Evolutionary conservation across 208 protist species (phyloP).

Genomic region (Trypanosomatidae sp.): DNA sequence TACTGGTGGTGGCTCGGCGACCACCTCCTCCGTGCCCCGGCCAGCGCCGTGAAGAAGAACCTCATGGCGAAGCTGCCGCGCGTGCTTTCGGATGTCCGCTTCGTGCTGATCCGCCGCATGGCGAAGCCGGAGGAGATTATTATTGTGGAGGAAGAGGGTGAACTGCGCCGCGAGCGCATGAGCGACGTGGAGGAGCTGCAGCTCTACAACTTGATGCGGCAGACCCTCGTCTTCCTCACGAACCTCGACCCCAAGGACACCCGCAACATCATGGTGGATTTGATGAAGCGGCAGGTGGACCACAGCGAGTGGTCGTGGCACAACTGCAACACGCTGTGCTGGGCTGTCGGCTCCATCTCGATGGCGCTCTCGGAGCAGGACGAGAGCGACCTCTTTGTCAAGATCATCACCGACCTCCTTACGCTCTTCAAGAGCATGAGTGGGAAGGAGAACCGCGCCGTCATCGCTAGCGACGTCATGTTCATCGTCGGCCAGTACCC

Average conservation of each 20-base stretch:
- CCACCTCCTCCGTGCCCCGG: constrained; percentile 38
- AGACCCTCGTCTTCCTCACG: constrained; percentile 98
- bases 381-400: constrained; percentile 98
- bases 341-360: constrained; percentile 98
- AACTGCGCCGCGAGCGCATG: constrained; percentile 96
- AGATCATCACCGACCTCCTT: constrained; percentile 98
- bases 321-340: constrained; percentile 98
- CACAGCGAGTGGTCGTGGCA: constrained; percentile 95
- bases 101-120: constrained; percentile 97
- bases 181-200: constrained; percentile 97
- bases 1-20: constrained; percentile 97
- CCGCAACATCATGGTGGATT: constrained; percentile 95
- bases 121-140: constrained; percentile 99
- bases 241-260: constrained; percentile 96
- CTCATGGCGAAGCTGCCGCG: constrained; percentile 57
- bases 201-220: constrained; percentile 98
- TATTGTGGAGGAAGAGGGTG: constrained; percentile 98
- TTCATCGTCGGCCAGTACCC: constrained; percentile 99
- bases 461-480: constrained; percentile 99
- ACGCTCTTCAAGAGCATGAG: constrained; percentile 95
- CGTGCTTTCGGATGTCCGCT: constrained; percentile 92
- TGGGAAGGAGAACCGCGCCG: constrained; percentile 98
- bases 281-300: constrained; percentile 83
- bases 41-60: constrained; percentile 51
- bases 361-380: constrained; percentile 95